Evolutionary conservation across 1,139 yeast species (phyloP).

Genomic region (Yueomyces sp.): DNA sequence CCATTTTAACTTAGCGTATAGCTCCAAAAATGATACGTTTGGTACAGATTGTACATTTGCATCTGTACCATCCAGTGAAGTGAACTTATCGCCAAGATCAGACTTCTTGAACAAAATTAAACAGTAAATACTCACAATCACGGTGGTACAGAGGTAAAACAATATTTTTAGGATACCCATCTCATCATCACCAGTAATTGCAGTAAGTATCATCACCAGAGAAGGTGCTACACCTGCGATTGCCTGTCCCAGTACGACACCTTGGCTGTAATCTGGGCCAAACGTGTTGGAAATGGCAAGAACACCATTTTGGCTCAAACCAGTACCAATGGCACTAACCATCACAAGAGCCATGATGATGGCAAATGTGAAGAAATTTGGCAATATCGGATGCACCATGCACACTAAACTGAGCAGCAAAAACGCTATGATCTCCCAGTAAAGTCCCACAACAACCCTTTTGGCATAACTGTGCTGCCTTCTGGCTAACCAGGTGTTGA

Average conservation of each 20-base stretch:
- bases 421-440: conserved; percentile 44
- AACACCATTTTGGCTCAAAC: conserved; percentile 77
- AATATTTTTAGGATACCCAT: conserved; percentile 37
- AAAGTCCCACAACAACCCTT: conserved; percentile 50
- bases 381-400: conserved; percentile 27
- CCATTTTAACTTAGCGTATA: conserved; percentile 46
- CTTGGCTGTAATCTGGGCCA: conserved; percentile 69
- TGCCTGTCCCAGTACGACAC: conserved; percentile 90
- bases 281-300: conserved; percentile 76
- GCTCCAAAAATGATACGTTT: conserved; percentile 24
- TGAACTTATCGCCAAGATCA: conserved; percentile 8
- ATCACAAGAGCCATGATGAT: conserved; percentile 47
- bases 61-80: background rate
- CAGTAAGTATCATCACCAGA: conserved; percentile 52
- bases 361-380: conserved; percentile 34
- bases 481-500: conserved; percentile 55
- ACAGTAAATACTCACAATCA: conserved; percentile 44
- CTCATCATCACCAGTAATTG: conserved; percentile 26
- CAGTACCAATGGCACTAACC: conserved; percentile 51
- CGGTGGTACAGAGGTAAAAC: conserved; percentile 59
- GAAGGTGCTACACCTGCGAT: conserved; percentile 88
- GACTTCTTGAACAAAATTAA: conserved; percentile 24
- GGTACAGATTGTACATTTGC: background rate
- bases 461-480: conserved; percentile 53
- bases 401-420: conserved; percentile 28